Conservation (phyloP, 768 basidiomycete genomes). For the Mrakia blollopis region DNA sequence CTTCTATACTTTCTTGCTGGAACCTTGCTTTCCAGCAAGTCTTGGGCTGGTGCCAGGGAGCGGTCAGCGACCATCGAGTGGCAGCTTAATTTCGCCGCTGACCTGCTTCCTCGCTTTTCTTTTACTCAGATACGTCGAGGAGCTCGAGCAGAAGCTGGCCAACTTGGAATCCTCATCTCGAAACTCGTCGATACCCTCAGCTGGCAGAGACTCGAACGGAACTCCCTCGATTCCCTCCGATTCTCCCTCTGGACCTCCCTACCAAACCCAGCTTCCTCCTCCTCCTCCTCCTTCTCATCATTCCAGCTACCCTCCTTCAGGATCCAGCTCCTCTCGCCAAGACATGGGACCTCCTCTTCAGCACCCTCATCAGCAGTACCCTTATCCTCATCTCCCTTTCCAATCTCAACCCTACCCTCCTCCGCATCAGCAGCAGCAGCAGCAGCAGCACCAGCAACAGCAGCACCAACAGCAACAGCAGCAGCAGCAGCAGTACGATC, state of each 20-base stretch:
- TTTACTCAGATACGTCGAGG: not conserved
- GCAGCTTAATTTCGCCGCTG: too few species aligned
- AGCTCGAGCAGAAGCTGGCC: slow-evolving; percentile 11
- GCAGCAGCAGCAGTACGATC: not conserved
- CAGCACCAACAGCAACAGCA: not conserved
- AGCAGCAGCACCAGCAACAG: not conserved
- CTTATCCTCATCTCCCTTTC: not conserved
- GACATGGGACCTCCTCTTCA: slow-evolving; percentile 7
- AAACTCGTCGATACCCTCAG: not conserved
- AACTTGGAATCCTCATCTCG: not conserved
- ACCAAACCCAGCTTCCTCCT: not conserved
- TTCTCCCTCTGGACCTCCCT: not conserved
- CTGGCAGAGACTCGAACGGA: not conserved
- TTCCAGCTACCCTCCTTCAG: not conserved
- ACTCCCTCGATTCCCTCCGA: not conserved
- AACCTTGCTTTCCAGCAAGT: too few species aligned
- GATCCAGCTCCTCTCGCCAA: not conserved
- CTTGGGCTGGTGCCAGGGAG: too few species aligned
- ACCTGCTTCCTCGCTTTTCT: too few species aligned
- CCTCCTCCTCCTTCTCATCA: not conserved
- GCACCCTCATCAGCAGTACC: not conserved
- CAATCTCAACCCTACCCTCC: not conserved
- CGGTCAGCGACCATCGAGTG: too few species aligned
- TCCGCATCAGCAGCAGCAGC: not conserved
- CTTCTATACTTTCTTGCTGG: too few species aligned